Conservation (phyloP, 1,284 basidiomycete species). For the Coniferiporia weirii region DNA sequence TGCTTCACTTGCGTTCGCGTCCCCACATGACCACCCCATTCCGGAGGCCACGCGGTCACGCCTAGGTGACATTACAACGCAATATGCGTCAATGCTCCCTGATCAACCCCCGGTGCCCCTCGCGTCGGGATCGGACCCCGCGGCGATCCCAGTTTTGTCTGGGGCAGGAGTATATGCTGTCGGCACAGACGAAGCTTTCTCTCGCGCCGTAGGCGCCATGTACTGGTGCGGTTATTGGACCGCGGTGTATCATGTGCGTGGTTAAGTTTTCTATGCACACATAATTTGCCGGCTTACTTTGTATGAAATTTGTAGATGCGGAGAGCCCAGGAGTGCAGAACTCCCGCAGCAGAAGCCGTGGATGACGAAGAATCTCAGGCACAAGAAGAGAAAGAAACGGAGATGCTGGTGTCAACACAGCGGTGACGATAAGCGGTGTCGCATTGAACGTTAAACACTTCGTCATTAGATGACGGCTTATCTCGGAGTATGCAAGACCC, state of each 20-base stretch:
- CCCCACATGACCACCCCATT: conserved; percentile 23
- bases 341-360: conserved; percentile 23
- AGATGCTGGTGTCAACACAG: conserved; percentile 34
- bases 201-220: conserved; percentile 66
- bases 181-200: conserved; percentile 67
- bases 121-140: conserved; percentile 23
- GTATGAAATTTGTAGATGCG: conserved; percentile 20
- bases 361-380: conserved; percentile 8
- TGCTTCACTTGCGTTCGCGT: conserved; percentile 43
- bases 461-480: neutral
- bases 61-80: conserved; percentile 17
- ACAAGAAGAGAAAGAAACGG: conserved; percentile 21
- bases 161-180: conserved; percentile 30
- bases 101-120: conserved; percentile 25
- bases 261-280: neutral
- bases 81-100: conserved; percentile 4
- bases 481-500: neutral
- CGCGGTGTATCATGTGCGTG: conserved; percentile 66
- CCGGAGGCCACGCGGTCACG: conserved; percentile 20
- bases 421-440: conserved; percentile 28
- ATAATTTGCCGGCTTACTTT: conserved; percentile 11
- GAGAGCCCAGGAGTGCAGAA: neutral
- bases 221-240: conserved; percentile 85
- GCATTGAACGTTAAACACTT: neutral
- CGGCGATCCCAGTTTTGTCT: neutral